These are phyloP conservation scores for Solanum chaucha DNA, from an alignment of 257 asterid species.

Conservation along the genomic window DNA sequence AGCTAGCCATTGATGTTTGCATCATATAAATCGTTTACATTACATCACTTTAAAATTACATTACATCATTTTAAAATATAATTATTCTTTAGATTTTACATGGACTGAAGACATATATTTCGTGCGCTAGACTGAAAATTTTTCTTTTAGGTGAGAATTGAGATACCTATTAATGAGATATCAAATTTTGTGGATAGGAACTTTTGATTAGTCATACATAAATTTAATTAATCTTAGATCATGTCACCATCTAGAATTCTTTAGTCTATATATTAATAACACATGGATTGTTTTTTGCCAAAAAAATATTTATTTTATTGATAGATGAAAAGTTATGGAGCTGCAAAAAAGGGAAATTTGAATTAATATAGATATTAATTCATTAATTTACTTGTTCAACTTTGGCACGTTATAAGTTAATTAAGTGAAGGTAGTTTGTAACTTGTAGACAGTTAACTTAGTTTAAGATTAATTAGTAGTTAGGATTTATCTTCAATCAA, in stretches of 20 bases:
- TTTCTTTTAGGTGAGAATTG: not conserved
- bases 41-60: too few relatives aligned
- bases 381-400: not conserved
- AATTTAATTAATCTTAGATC: not conserved
- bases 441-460: not conserved
- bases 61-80: not conserved
- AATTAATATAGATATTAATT: not conserved
- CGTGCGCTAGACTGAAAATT: too few relatives aligned
- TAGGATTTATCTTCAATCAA: not conserved
- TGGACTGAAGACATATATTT: too few relatives aligned
- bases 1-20: not conserved
- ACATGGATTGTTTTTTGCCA: not conserved
- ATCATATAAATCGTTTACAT: not conserved
- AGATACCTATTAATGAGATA: not conserved
- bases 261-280: not conserved
- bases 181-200: not conserved
- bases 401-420: not conserved
- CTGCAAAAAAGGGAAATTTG: not conserved
- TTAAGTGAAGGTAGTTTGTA: not conserved
- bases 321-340: not conserved
- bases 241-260: not conserved
- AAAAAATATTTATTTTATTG: not conserved
- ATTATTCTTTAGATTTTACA: too few relatives aligned
- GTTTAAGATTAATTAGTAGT: not conserved
- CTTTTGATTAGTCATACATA: not conserved